Conservation (phyloP, 1,139 yeast species). For the Spathaspora sp. region DNA sequence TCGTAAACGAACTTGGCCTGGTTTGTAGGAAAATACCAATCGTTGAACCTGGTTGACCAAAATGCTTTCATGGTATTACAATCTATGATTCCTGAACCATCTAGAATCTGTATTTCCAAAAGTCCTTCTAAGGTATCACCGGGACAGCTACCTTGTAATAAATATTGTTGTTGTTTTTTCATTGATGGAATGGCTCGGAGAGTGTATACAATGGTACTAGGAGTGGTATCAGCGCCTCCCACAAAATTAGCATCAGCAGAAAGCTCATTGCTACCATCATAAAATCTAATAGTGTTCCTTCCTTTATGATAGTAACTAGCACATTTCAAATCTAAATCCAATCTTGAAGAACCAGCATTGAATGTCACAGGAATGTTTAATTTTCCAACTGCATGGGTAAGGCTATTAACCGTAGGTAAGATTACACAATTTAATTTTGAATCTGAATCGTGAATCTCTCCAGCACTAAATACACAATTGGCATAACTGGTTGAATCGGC, state of each 20-base stretch:
- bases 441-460: slow-evolving; percentile 16
- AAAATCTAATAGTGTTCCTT: slow-evolving; percentile 25
- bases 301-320: slow-evolving; percentile 16
- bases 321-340: too few species aligned
- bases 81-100: too few species aligned
- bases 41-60: slow-evolving; percentile 13
- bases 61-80: too few species aligned
- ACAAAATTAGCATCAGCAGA: slow-evolving; percentile 14
- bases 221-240: neutral
- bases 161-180: slow-evolving; percentile 8
- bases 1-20: slow-evolving; percentile 7
- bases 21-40: slow-evolving; percentile 20
- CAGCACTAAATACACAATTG: slow-evolving; percentile 23
- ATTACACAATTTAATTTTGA: slow-evolving; percentile 28
- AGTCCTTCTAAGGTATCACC: too few species aligned
- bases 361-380: slow-evolving; percentile 22
- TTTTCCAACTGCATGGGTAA: slow-evolving; percentile 18
- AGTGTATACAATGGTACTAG: neutral
- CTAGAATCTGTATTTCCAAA: too few species aligned
- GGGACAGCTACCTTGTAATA: slow-evolving; percentile 5
- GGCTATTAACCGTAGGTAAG: slow-evolving; percentile 15
- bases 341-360: slow-evolving; percentile 21
- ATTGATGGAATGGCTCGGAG: neutral
- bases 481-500: slow-evolving; percentile 21
- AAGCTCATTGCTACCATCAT: slow-evolving; percentile 23